Evolutionary conservation across 2,329 filamentous ascomycete genomes (phyloP).

Genomic region (Thermothelomyces thermophilus): DNA sequence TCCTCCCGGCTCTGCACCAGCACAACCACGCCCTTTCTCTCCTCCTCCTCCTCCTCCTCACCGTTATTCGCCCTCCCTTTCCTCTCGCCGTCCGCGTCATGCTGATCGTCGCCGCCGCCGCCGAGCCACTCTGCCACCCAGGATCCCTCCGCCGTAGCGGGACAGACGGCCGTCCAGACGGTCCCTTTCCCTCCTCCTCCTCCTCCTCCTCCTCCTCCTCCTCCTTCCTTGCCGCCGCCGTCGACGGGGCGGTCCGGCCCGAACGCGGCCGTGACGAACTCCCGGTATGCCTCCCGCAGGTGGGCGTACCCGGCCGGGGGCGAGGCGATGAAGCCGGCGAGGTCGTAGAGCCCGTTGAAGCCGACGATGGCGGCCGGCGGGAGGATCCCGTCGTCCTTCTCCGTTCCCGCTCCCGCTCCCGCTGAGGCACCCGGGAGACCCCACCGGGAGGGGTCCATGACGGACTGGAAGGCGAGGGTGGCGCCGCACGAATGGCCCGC

Average conservation of each 20-base stretch:
- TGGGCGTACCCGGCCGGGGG: constrained; percentile 26
- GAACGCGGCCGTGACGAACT: constrained; percentile 56
- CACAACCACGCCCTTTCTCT: constrained; percentile 10
- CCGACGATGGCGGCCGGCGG: constrained; percentile 22
- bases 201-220: not conserved
- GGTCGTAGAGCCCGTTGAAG: constrained; percentile 25
- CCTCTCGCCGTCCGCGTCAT: constrained; percentile 22
- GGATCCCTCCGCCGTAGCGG: constrained; percentile 37
- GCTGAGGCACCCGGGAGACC: no score
- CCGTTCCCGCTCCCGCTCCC: no score
- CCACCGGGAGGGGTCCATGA: constrained; percentile 38
- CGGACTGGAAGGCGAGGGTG: constrained; percentile 55
- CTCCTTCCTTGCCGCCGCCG: constrained; percentile 25
- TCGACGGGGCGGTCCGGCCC: constrained; percentile 24
- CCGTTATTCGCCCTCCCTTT: not conserved
- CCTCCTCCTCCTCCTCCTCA: constrained; percentile 22
- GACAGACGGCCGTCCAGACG: constrained; percentile 51
- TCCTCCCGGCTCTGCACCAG: constrained; percentile 24
- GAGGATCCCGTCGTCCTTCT: not conserved
- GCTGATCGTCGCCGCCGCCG: not conserved
- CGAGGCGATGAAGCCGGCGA: constrained; percentile 24
- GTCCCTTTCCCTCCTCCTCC: constrained; percentile 19
- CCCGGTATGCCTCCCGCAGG: constrained; percentile 43
- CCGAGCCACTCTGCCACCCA: constrained; percentile 35
- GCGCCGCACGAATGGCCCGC: constrained; percentile 59